Evolutionary conservation across 139 green algal species (phyloP), one percentile per base, ranked within the genome.

Genomic region (Yamagishiella unicocca): DNA sequence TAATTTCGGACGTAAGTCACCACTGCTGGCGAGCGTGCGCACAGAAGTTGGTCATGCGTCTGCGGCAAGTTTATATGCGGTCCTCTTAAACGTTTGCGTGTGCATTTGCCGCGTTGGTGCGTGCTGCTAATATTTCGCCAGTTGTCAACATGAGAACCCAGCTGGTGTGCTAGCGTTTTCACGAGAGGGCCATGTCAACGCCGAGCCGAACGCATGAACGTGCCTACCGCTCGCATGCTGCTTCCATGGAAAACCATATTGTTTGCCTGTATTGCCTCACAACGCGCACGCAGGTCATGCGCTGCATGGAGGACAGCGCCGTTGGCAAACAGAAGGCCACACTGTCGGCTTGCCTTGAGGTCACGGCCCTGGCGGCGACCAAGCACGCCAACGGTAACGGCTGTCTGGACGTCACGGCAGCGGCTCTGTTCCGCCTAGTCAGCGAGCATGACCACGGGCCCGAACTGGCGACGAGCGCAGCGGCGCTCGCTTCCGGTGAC

Each of bases 291-390:
- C 80, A 86, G 80, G 80, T 25, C 8, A 24, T n/a, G 33, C 62
- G 43, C 31, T 86, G 80, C 80, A 31, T 86, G 31, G 43, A 53
- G 8, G 80, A 86, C 43, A 38, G 55, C 3, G 19, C 21, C 10
- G 42, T 61, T 0, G 2, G 10, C 19, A 86, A 77, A 64, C 43
- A 22, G 25, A 24, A 31, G 4, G 7, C 40, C 21, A 29, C 64
- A n/a, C 43, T 53, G 27, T 31, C 40, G 29, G 42, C 29, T 1
- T 86, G 80, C 42, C 12, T 74, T 12, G 79, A 85, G 1, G 42
- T 64, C 19, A 21, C 61, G 12, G 27, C 33, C 19, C 4, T 67
- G 33, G 50, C 64, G 0, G 62, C 43, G 27, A 53, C 80, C 2
- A 38, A 40, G 29, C 64, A 78, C 33, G 24, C 8, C 24, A 53